phyloP scores from a whole-genome alignment of 2,329 filamentous ascomycete genomes.

The Aulographum hederae region DNA sequence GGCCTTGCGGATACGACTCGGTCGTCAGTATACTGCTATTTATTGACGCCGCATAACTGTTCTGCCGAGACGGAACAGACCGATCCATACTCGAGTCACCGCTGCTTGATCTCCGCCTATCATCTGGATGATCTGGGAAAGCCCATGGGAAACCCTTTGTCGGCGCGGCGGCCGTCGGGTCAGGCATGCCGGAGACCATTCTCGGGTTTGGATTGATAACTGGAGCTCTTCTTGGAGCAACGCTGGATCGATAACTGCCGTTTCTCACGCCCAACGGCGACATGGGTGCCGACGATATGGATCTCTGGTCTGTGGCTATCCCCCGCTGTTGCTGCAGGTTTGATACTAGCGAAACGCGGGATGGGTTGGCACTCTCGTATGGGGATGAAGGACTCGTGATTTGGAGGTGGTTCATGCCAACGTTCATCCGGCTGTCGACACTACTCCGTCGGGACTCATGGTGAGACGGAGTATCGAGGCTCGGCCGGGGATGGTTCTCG shows the following conservation, averaged over 20 bases:
- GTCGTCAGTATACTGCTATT: conserved; percentile 64
- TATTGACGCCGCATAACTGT: conserved; percentile 59
- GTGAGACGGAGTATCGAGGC: conserved; percentile 31
- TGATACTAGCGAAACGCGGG: conserved; percentile 56
- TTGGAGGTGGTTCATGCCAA: conserved; percentile 51
- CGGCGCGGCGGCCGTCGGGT: conserved; percentile 49
- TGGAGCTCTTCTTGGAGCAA: conserved; percentile 42
- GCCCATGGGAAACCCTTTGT: conserved; percentile 75
- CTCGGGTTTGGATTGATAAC: conserved; percentile 53
- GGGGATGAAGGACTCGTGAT: conserved; percentile 49
- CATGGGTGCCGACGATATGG: conserved; percentile 25
- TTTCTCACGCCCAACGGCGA: conserved; percentile 23
- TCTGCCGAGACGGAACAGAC: conserved; percentile 49
- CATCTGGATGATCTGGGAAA: conserved; percentile 48
- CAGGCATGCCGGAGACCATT: conserved; percentile 44
- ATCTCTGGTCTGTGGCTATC: conserved; percentile 18
- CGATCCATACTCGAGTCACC: conserved; percentile 26
- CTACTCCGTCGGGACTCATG: conserved; percentile 53
- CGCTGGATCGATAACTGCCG: conserved; percentile 13
- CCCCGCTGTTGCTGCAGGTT: conserved; percentile 45
- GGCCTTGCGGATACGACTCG: conserved; percentile 50
- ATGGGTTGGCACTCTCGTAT: conserved; percentile 61
- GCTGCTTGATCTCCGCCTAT: conserved; percentile 28
- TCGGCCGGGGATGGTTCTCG: conserved; percentile 16
- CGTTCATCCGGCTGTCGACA: conserved; percentile 62